Percentiles rank a stretch among this genome's conserved stretches.
These are phyloP conservation scores for Amylostereum areolatum DNA, from an alignment of 1,284 basidiomycete species.

Conservation along the genomic window DNA sequence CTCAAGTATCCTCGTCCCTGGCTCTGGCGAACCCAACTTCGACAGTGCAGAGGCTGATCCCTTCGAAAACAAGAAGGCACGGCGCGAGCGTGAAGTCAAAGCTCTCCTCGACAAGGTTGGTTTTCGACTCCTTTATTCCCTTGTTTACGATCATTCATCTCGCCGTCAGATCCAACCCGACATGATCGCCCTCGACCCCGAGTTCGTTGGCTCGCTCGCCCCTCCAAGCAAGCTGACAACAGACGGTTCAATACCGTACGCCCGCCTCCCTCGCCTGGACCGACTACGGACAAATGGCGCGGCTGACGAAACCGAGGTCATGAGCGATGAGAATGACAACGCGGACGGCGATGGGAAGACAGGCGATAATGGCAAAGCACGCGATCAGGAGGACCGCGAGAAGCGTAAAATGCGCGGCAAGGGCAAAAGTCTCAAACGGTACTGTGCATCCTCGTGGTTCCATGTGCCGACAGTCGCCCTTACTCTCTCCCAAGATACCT, in stretches of 20 bases:
- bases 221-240: conserved; percentile 55
- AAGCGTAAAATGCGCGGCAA: conserved; percentile 83
- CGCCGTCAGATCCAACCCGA: conserved; percentile 79
- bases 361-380: conserved; percentile 31
- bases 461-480: background rate
- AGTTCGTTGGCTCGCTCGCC: conserved; percentile 73
- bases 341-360: background rate
- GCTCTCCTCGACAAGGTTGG: conserved; percentile 83
- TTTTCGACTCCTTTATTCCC: background rate
- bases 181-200: conserved; percentile 87
- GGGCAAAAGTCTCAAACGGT: conserved; percentile 79
- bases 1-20: conserved; percentile 85
- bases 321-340: conserved; percentile 18
- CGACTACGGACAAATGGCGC: conserved; percentile 66
- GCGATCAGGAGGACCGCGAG: conserved; percentile 50
- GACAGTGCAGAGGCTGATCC: conserved; percentile 93
- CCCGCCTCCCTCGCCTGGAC: conserved; percentile 69
- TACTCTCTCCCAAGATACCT: conserved; percentile 43
- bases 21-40: conserved; percentile 91
- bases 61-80: conserved; percentile 79
- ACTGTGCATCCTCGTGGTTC: conserved; percentile 11
- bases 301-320: conserved; percentile 61
- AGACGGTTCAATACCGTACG: conserved; percentile 57
- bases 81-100: conserved; percentile 90
- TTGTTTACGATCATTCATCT: background rate